Percentiles rank a stretch among this genome's conserved stretches.
These are phyloP conservation scores for Xylariaceae sp. DNA, from an alignment of 2,329 filamentous ascomycete genomes.

Conservation along the genomic window DNA sequence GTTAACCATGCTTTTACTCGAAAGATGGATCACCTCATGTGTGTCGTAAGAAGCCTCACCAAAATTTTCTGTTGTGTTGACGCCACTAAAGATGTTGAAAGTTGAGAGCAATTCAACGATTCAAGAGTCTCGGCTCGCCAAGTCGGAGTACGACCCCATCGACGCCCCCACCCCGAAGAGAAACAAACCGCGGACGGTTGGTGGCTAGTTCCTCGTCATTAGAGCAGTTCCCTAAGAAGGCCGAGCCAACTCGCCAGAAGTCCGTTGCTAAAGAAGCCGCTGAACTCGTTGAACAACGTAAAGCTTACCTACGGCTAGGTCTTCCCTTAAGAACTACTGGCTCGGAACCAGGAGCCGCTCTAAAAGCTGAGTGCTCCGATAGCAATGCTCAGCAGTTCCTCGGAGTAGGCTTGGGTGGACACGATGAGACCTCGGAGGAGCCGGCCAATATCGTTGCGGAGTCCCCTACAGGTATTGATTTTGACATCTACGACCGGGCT, in stretches of 20 bases:
- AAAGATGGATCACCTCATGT: slow-evolving; percentile 80
- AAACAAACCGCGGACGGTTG: slow-evolving; percentile 12
- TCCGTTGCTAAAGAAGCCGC: slow-evolving; percentile 46
- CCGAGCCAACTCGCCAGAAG: slow-evolving; percentile 17
- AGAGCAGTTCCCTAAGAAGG: slow-evolving; percentile 11
- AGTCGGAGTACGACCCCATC: slow-evolving; percentile 32
- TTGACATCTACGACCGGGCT: slow-evolving; percentile 82
- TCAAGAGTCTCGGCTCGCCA: slow-evolving; percentile 67
- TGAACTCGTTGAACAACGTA: slow-evolving; percentile 43
- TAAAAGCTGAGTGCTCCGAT: slow-evolving; percentile 59
- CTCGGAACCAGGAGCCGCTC: slow-evolving; percentile 31
- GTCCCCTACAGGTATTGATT: slow-evolving; percentile 77
- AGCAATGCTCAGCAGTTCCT: slow-evolving; percentile 59
- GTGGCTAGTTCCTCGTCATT: slow-evolving; percentile 4
- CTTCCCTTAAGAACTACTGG: slow-evolving; percentile 29
- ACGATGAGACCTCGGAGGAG: slow-evolving; percentile 34
- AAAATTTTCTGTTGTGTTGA: not conserved
- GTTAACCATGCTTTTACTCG: slow-evolving; percentile 85
- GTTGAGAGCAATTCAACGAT: slow-evolving; percentile 88
- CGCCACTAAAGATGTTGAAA: slow-evolving; percentile 32
- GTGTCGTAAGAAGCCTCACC: slow-evolving; percentile 55
- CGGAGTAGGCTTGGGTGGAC: slow-evolving; percentile 65
- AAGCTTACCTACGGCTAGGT: slow-evolving; percentile 36
- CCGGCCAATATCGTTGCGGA: slow-evolving; percentile 61
- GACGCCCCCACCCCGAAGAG: slow-evolving; percentile 17